Conservation (phyloP, 2,329 filamentous ascomycete genomes). For the Canariomyces notabilis region DNA sequence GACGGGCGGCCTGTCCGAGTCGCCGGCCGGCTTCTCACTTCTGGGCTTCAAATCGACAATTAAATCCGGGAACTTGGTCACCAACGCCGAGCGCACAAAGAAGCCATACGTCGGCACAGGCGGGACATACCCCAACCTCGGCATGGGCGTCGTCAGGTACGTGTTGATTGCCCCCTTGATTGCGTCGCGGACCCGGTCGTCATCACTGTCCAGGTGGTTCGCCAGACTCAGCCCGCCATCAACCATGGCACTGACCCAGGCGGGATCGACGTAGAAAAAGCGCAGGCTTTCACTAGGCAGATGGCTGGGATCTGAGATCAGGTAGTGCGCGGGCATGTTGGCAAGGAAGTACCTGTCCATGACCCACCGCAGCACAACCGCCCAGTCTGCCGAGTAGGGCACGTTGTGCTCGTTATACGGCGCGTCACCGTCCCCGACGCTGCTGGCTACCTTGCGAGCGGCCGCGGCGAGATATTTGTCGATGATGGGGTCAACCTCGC, state of each 20-base stretch:
- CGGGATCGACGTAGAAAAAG: constrained; percentile 41
- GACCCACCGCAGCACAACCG: constrained; percentile 33
- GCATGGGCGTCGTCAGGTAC: constrained; percentile 24
- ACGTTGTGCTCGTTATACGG: constrained; percentile 32
- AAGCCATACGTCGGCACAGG: constrained; percentile 38
- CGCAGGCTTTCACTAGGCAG: constrained; percentile 36
- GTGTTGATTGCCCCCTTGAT: constrained; percentile 33
- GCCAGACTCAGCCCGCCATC: constrained; percentile 40
- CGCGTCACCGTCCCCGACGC: background rate
- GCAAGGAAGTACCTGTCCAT: constrained; percentile 35
- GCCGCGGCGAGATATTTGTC: no score
- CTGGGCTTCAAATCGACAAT: constrained; percentile 21
- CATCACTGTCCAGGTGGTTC: constrained; percentile 33
- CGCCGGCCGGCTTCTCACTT: no score
- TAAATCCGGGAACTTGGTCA: constrained; percentile 36
- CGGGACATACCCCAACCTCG: constrained; percentile 18
- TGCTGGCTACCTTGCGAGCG: background rate
- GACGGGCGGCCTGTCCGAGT: constrained; percentile 23
- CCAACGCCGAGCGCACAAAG: constrained; percentile 33
- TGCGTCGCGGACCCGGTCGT: constrained; percentile 23
- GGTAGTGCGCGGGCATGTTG: constrained; percentile 37
- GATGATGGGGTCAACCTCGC: no score
- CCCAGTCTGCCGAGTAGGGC: constrained; percentile 33
- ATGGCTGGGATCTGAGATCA: constrained; percentile 35
- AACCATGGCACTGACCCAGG: constrained; percentile 39